Evolutionary conservation across 345 rosid species (phyloP).

Genomic region (Moricandia moricandioides): DNA sequence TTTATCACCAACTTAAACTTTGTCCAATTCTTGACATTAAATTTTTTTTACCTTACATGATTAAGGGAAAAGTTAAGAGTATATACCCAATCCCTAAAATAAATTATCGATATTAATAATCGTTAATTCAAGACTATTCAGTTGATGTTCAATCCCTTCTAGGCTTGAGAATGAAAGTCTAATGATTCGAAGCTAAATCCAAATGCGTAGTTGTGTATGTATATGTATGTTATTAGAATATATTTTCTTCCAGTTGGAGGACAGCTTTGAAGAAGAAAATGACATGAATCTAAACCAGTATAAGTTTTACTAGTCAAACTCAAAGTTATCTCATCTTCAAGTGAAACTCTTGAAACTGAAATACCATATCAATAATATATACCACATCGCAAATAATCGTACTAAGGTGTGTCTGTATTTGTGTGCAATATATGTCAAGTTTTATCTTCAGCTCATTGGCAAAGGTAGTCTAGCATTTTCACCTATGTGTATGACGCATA

Average conservation of each 20-base stretch:
- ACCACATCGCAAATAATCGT: not conserved
- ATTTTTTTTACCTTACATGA: too few species aligned
- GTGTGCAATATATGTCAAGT: not conserved
- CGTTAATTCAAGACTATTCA: too few species aligned
- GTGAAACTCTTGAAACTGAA: constrained; percentile 1
- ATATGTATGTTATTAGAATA: not conserved
- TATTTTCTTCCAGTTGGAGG: not conserved
- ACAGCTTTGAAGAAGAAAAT: not conserved
- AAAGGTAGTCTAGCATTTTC: not conserved
- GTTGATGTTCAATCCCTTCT: too few species aligned
- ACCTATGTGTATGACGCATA: not conserved
- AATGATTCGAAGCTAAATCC: too few species aligned
- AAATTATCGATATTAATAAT: too few species aligned
- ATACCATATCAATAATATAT: not conserved
- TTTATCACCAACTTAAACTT: too few species aligned
- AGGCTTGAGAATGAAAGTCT: too few species aligned
- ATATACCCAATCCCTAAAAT: too few species aligned
- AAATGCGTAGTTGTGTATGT: not conserved
- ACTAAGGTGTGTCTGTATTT: not conserved
- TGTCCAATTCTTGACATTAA: too few species aligned
- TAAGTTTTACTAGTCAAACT: constrained; percentile 4
- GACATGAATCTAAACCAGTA: not conserved
- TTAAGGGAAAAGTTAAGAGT: too few species aligned
- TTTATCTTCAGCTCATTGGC: not conserved
- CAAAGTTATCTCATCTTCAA: not conserved